Percentiles rank a stretch among this genome's conserved stretches.
These are phyloP conservation scores for Pseudozyma sp. DNA, from an alignment of 1,284 basidiomycete species.

Conservation along the genomic window DNA sequence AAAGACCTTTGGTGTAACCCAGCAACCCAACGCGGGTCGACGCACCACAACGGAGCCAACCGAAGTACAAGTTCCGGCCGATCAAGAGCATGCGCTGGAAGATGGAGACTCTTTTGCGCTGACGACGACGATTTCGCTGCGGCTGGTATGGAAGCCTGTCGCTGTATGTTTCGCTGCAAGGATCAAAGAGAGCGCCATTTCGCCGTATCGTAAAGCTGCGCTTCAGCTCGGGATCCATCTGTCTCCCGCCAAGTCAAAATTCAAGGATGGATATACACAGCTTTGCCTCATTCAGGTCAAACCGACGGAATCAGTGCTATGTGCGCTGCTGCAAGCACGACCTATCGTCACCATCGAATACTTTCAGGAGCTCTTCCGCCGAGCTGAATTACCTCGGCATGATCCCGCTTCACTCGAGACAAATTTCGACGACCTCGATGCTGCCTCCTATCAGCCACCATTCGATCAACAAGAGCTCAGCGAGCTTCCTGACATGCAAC, in stretches of 20 bases:
- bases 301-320: conserved; percentile 43
- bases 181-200: conserved; percentile 33
- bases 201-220: conserved; percentile 18
- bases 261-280: conserved; percentile 48
- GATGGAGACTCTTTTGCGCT: conserved; percentile 42
- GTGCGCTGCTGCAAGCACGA: conserved; percentile 32
- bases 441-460: conserved; percentile 31
- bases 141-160: conserved; percentile 41
- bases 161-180: conserved; percentile 46
- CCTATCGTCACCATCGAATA: conserved; percentile 47
- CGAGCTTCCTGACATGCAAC: conserved; percentile 28
- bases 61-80: conserved; percentile 33
- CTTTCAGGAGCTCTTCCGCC: conserved; percentile 45
- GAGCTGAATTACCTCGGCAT: conserved; percentile 34
- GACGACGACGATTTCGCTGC: conserved; percentile 46
- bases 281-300: conserved; percentile 44
- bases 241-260: conserved; percentile 43
- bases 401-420: conserved; percentile 46
- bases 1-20: conserved; percentile 32
- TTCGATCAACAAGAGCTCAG: conserved; percentile 35
- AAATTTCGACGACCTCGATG: conserved; percentile 32
- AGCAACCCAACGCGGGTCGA: conserved; percentile 8
- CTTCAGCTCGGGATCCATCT: conserved; percentile 36
- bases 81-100: conserved; percentile 25
- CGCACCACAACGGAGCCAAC: conserved; percentile 9